phyloP scores from a whole-genome alignment of 2,329 filamentous ascomycete genomes.

The Arthroderma sp. region DNA sequence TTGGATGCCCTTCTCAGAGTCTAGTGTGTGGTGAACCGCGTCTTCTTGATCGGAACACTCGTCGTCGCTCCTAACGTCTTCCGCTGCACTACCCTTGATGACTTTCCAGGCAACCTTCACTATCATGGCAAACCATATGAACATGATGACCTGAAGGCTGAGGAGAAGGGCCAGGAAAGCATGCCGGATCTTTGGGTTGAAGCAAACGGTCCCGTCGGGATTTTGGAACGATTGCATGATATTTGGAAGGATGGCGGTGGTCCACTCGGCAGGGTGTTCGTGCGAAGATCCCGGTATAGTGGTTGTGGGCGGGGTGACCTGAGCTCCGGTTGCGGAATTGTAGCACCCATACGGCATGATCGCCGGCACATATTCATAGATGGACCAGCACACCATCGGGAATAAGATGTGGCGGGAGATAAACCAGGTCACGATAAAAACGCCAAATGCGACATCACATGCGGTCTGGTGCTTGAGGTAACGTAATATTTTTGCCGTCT shows the following conservation, averaged over 20 bases:
- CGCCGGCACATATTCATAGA: no score
- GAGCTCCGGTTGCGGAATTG: no score
- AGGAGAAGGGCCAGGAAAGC: constrained; percentile 64
- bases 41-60: constrained; percentile 31
- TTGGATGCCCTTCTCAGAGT: no score
- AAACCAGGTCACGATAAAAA: constrained; percentile 80
- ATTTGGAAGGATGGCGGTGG: no score
- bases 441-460: constrained; percentile 70
- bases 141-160: constrained; percentile 61
- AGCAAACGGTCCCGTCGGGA: constrained; percentile 65
- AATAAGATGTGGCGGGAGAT: constrained; percentile 69
- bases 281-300: no score
- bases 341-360: no score
- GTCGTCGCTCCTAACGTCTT: constrained; percentile 79
- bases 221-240: constrained; percentile 44
- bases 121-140: constrained; percentile 84
- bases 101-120: constrained; percentile 68
- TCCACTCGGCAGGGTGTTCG: no score
- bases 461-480: constrained; percentile 62
- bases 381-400: constrained; percentile 55
- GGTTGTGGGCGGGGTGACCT: no score
- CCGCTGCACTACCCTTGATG: constrained; percentile 56
- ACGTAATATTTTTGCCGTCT: constrained; percentile 85
- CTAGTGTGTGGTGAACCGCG: no score
- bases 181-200: constrained; percentile 58